Base-by-base conservation (phyloP, 108 stramenopile genomes). In the Tribonema minus region DNA sequence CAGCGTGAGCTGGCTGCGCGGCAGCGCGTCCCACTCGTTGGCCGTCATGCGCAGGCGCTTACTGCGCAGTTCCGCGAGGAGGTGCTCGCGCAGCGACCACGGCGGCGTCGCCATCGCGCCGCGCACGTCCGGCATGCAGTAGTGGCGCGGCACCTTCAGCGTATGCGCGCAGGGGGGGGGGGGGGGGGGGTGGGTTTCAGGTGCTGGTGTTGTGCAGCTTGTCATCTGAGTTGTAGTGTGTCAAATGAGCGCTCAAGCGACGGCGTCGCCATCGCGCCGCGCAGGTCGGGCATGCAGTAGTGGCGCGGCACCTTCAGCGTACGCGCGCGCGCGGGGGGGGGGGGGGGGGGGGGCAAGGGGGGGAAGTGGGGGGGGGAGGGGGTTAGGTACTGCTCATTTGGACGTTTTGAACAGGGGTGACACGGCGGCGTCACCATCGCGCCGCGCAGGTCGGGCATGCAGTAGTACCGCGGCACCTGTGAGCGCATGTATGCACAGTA, bases 211-310 rank as follows among this genome's bases (percentile, higher is more conserved):
- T n/a, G n/a, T n/a, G n/a, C n/a, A n/a, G n/a, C n/a, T n/a, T n/a
- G n/a, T n/a, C n/a, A n/a, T n/a, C n/a, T n/a, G n/a, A n/a, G n/a
- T n/a, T n/a, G n/a, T n/a, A n/a, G n/a, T n/a, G n/a, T n/a, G n/a
- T n/a, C n/a, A n/a, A n/a, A n/a, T n/a, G n/a, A n/a, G n/a, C n/a
- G n/a, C n/a, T n/a, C n/a, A n/a, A n/a, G n/a, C 32, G 81, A 71
- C 9, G 81, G 78, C 37, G 81, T 82, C 32, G 81, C 81, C 70
- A 82, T 77, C 23, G 54, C 35, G 31, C 81, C 81, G 25, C 78
- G 61, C 26, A 72, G 28, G 60, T 82, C 81, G n/a, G 79, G 78
- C 81, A 82, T 82, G 72, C 81, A 82, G 77, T 80, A 78, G 71
- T 82, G 80, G 5, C 3, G 15, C 28, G 81, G 81, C 61, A 80